Conservation (phyloP, 73 alveolate genomes). For the Tetrahymena borealis region DNA sequence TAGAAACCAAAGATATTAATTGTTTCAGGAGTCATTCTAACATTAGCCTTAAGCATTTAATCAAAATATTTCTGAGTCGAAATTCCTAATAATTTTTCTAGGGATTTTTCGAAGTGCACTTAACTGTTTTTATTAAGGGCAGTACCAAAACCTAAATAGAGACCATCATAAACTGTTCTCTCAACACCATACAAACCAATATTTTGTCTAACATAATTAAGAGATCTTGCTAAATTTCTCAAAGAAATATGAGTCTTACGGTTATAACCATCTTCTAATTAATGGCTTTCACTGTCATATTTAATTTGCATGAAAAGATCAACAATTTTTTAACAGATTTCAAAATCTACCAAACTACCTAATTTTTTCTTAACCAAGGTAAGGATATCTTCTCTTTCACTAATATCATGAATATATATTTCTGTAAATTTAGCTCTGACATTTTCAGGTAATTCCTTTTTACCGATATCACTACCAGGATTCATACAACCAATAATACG, state of each 20-base stretch:
- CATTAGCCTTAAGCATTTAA: constrained; percentile 5
- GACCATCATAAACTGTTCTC: constrained; percentile 24
- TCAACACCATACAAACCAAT: not conserved
- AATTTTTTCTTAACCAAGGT: constrained; percentile 43
- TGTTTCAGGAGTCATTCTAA: constrained; percentile 5
- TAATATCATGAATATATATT: constrained; percentile 84
- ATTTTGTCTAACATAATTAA: constrained; percentile 46
- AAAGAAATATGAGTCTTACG: constrained; percentile 51
- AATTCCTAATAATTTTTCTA: not conserved
- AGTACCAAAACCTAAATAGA: constrained; percentile 38
- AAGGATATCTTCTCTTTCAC: constrained; percentile 67
- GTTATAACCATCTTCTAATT: constrained; percentile 44
- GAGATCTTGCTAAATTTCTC: constrained; percentile 65
- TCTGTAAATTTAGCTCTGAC: constrained; percentile 89
- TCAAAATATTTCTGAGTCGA: not conserved
- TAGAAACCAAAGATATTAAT: constrained; percentile 31
- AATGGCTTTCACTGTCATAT: constrained; percentile 46
- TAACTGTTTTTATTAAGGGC: constrained; percentile 9
- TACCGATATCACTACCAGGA: constrained; percentile 91
- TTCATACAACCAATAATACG: constrained; percentile 99
- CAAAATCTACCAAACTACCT: constrained; percentile 59
- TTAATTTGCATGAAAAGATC: constrained; percentile 69
- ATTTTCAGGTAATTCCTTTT: constrained; percentile 75
- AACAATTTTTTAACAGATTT: constrained; percentile 59
- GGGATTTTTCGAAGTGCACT: constrained; percentile 3